Percentiles rank a stretch among this genome's conserved stretches.
Conservation (phyloP, 306 rosid genomes). For the Dryas octopetala region DNA sequence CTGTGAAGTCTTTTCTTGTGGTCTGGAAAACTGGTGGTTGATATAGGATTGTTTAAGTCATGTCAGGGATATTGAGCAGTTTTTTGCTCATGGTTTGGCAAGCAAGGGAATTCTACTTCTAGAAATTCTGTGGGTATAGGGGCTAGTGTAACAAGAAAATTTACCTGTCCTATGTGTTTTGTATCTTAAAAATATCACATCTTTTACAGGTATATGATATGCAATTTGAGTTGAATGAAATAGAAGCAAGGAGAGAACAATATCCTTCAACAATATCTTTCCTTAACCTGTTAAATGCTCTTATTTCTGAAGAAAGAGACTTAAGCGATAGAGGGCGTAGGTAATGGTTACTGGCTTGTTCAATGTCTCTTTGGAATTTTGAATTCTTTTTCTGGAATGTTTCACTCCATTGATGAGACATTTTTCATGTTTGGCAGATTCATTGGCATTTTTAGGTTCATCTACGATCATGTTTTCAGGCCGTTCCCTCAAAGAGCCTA, state of each 20-base stretch:
- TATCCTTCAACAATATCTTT: constrained; percentile 95
- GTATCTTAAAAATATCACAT: constrained; percentile 18
- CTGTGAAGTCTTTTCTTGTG: neutral
- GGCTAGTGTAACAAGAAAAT: constrained; percentile 3
- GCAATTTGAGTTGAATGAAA: constrained; percentile 93
- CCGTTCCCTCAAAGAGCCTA: constrained; percentile 98
- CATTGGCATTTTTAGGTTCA: constrained; percentile 89
- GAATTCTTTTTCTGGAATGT: constrained; percentile 11
- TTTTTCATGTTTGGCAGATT: constrained; percentile 53
- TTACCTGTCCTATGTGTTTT: neutral
- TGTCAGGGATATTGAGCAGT: no score
- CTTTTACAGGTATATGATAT: constrained; percentile 87
- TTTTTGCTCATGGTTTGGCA: neutral
- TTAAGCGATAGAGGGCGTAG: constrained; percentile 88
- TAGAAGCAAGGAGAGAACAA: constrained; percentile 94
- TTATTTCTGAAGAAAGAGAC: constrained; percentile 92
- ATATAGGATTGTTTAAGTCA: neutral
- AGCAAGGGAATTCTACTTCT: neutral
- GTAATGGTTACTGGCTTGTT: constrained; percentile 39
- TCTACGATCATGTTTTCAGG: constrained; percentile 95
- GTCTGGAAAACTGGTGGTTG: neutral
- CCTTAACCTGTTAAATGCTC: constrained; percentile 85
- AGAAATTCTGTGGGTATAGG: neutral
- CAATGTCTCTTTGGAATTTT: constrained; percentile 16
- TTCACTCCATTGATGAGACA: constrained; percentile 12